These are phyloP conservation scores for Russula virescens DNA, from an alignment of 768 basidiomycete species.

Conservation along the genomic window DNA sequence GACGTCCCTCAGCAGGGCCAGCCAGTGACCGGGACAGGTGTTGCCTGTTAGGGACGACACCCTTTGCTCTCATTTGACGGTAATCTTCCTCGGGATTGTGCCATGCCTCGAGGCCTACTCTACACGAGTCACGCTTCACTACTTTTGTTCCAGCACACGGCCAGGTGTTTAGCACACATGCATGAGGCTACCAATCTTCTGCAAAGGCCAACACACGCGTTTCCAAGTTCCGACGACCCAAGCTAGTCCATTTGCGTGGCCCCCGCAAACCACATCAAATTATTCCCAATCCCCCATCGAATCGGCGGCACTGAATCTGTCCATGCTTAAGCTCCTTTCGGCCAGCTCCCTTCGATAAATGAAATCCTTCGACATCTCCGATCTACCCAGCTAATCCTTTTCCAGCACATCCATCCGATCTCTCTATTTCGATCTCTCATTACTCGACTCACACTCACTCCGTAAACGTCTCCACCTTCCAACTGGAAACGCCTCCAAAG, in stretches of 20 bases:
- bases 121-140: background rate
- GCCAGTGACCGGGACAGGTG: background rate
- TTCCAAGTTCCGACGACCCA: constrained; percentile 9
- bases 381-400: constrained; percentile 11
- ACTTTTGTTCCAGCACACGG: background rate
- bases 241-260: constrained; percentile 10
- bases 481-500: too few species aligned
- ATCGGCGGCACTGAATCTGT: constrained; percentile 6
- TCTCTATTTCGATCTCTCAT: background rate
- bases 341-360: background rate
- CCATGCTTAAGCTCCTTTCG: constrained; percentile 12
- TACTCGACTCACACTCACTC: background rate
- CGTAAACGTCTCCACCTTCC: background rate
- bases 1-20: background rate
- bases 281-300: background rate
- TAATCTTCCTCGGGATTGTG: too few species aligned
- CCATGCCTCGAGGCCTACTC: constrained; percentile 5
- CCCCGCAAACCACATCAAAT: background rate
- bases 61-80: background rate
- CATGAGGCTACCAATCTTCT: constrained; percentile 18
- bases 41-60: background rate
- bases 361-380: constrained; percentile 16
- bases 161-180: too few species aligned
- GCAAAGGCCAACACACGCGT: background rate
- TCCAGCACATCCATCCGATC: background rate